Evolutionary conservation across 805 yeast genomes (phyloP), one percentile per base, ranked within the genome.

Genomic region (Ogataea haglerorum): DNA sequence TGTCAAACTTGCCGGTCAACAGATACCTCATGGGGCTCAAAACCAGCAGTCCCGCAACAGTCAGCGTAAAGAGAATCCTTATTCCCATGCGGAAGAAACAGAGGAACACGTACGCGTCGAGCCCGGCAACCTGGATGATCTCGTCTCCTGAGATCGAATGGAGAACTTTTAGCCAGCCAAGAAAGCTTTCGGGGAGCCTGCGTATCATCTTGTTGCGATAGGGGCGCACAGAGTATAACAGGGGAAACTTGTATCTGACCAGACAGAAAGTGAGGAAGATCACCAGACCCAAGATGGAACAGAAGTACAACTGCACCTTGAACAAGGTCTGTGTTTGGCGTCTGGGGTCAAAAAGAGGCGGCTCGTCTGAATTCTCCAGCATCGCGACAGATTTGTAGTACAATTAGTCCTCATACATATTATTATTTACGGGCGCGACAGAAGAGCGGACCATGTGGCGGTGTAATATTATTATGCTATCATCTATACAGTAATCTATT

Each of bases 21-120:
- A 67, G 63, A 58, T 74, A 77, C 38, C 83, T 48, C 3, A 78
- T 59, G 0, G 84, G 84, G 10, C 77, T 70, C 13, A 78, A 64
- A 8, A 78, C 62, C 13, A 67, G 53, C 12, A 76, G 36, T 9
- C 82, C 79, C 23, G 76, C 60, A 0, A 73, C 25, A 4, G 76
- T 64, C 47, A 75, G 64, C 2, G 66, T 57, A 3, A 67, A 53
- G 33, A 78, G 59, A 5, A 72, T 66, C 43, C 64, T 66, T 33
- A 77, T 75, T 37, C 75, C 67, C 80, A 77, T 73, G 45, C 71
- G 71, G 62, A 77, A 77, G 54, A 77, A 76, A n/a, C 76, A 72
- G 8, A 77, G 58, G 43, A 75, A 76, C 31, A 77, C 82, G 50
- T 73, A 75, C 1, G 81, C 76, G 55, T 77, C 82, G 17, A 77